phyloP scores from a whole-genome alignment of 352 stramenopile genomes.

The Vaucheria bursata region DNA sequence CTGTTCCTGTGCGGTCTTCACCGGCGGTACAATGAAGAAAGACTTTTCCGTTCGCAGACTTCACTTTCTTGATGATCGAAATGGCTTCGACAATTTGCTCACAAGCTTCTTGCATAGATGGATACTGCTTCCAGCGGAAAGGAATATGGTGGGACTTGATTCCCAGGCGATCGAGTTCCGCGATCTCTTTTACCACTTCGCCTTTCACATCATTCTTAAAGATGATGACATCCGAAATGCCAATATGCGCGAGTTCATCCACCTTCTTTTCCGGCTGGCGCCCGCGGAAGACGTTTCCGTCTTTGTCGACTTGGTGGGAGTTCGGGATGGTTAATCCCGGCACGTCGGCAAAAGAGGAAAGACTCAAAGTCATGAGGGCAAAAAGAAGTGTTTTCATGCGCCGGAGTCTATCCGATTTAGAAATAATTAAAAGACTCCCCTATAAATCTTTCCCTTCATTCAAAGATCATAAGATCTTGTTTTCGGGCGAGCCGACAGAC shows the following conservation, averaged over 20 bases:
- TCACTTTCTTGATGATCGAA: background rate
- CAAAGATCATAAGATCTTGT: too few relatives aligned
- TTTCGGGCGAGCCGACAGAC: too few relatives aligned
- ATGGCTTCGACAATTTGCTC: background rate
- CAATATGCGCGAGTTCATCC: background rate
- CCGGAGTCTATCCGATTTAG: too few relatives aligned
- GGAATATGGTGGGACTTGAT: slow-evolving; percentile 1
- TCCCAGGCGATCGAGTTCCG: background rate
- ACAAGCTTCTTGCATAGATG: background rate
- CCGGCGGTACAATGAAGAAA: background rate
- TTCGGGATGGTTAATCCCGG: background rate
- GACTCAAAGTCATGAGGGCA: background rate
- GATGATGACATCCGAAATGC: background rate
- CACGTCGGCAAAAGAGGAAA: background rate
- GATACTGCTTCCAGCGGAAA: background rate
- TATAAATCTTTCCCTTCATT: too few relatives aligned
- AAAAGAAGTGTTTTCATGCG: slow-evolving; percentile 3
- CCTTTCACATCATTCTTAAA: background rate
- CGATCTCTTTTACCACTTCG: background rate
- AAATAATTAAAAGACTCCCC: too few relatives aligned
- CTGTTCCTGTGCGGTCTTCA: background rate
- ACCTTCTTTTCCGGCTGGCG: background rate
- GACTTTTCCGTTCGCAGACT: background rate
- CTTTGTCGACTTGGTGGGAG: background rate
- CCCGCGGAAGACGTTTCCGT: background rate